Base-by-base conservation (phyloP, 2,329 filamentous ascomycete genomes). In the Monosporascus cannonballus region DNA sequence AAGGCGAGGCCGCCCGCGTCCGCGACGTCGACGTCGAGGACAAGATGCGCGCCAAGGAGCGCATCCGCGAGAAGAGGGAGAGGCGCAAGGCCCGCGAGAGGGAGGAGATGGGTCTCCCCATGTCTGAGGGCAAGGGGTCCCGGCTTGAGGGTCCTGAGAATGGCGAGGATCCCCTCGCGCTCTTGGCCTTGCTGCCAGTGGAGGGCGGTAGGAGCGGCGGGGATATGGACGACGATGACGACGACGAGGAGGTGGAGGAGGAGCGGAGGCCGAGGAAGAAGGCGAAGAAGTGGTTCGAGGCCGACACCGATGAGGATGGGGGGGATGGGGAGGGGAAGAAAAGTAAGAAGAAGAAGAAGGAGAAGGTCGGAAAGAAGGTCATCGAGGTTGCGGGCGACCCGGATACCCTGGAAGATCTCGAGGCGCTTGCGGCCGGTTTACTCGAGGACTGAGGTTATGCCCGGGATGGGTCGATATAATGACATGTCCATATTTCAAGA, bases 261-360 rank as follows among this genome's bases (percentile, higher is more conserved):
- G 70, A 71, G 59, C 69, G 67, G 55, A 74, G 73, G 48, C 76
- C 78, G 18, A 72, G 69, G 63, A 88, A 87, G 77, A 85, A 81
- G 69, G 75, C 79, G 54, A 90, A 87, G 81, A 90, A 90, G 71
- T 90, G 86, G 86, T 90, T 90, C 73, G 77, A 90, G 68, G 80
- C 85, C 54, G 84, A 85, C 54, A 80, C 78, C 2, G 78, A 77
- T 15, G 75, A 77, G 48, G 76, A 77, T 47, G 70, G 63, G 51
- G 70, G 72, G 48, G 72, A 74, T 50, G 71, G 70, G 48, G 65
- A 66, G 48, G 62, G 63, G 48, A 65, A 66, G 55, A 67, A 60
- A 49, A 69, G 69, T 61, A 69, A 66, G 60, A 72, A 70, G 59
- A 72, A 70, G 59, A 75, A 71, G 66, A 72, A 71, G 44, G 74